phyloP scores from a whole-genome alignment of 306 rosid genomes.

The Castanospermum australe region DNA sequence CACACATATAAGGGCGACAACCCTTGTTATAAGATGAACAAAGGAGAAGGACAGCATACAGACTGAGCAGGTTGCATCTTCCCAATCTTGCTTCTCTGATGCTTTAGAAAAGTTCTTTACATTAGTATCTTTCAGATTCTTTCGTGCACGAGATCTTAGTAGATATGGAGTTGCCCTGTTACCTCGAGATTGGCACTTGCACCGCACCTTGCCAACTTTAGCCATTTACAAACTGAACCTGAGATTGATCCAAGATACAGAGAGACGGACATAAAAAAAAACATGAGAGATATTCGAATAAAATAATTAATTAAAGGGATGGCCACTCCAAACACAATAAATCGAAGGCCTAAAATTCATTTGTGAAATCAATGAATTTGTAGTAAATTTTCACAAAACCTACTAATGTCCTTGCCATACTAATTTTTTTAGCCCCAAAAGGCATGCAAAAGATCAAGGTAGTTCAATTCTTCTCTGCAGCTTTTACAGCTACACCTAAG shows the following conservation, averaged over 20 bases:
- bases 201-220: conserved; percentile 34
- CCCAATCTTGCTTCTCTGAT: conserved; percentile 79
- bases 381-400: background rate
- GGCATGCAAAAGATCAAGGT: background rate
- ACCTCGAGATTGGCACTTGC: conserved; percentile 37
- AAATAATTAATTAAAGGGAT: background rate
- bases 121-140: conserved; percentile 42
- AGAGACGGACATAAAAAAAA: background rate
- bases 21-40: conserved; percentile 97
- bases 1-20: conserved; percentile 98
- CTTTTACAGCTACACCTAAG: background rate
- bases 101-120: conserved; percentile 49
- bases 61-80: conserved; percentile 81
- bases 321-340: background rate
- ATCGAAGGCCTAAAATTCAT: background rate
- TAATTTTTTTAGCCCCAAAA: background rate
- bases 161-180: conserved; percentile 34
- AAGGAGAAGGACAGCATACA: conserved; percentile 94
- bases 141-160: conserved; percentile 41
- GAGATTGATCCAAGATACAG: conserved; percentile 7
- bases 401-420: background rate
- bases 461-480: conserved; percentile 8
- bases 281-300: background rate
- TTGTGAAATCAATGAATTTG: background rate
- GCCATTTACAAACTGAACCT: conserved; percentile 45